Conservation (phyloP, 441 rosid species). For the Jatropha multifida region DNA sequence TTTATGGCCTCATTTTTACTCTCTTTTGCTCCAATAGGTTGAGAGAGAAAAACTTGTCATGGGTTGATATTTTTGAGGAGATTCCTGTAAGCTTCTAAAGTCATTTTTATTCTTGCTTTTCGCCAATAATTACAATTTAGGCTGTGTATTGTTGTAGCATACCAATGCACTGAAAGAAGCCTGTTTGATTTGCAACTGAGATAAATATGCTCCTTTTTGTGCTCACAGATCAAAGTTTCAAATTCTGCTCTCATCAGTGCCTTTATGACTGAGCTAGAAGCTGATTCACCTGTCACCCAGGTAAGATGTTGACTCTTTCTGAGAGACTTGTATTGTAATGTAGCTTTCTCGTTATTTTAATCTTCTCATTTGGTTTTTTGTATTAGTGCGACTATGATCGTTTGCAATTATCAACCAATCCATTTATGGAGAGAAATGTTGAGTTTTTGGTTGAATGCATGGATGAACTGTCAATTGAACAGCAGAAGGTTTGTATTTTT, state of each 20-base stretch:
- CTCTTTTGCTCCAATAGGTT: slow-evolving; percentile 46
- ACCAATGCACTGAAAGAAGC: background rate
- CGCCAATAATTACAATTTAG: background rate
- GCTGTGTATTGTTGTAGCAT: background rate
- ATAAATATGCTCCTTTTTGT: slow-evolving; percentile 12
- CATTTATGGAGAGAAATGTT: slow-evolving; percentile 81
- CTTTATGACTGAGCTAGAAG: slow-evolving; percentile 90
- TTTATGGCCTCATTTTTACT: slow-evolving; percentile 20
- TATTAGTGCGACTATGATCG: slow-evolving; percentile 87
- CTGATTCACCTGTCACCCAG: slow-evolving; percentile 86
- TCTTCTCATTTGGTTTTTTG: slow-evolving; percentile 6
- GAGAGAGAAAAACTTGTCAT: slow-evolving; percentile 95
- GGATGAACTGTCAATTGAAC: slow-evolving; percentile 88
- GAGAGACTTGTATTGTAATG: background rate
- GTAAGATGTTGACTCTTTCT: slow-evolving; percentile 33
- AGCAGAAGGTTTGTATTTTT: slow-evolving; percentile 68
- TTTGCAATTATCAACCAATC: slow-evolving; percentile 74
- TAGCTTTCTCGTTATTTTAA: background rate
- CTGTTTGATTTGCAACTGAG: slow-evolving; percentile 1
- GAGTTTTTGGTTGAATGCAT: slow-evolving; percentile 95
- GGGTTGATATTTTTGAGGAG: slow-evolving; percentile 99
- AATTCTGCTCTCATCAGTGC: slow-evolving; percentile 97
- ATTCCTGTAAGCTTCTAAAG: slow-evolving; percentile 72
- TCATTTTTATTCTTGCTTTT: slow-evolving; percentile 2
- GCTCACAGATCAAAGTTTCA: slow-evolving; percentile 83